Conservation (phyloP, 306 rosid genomes). For the Casuarina equisetifolia region DNA sequence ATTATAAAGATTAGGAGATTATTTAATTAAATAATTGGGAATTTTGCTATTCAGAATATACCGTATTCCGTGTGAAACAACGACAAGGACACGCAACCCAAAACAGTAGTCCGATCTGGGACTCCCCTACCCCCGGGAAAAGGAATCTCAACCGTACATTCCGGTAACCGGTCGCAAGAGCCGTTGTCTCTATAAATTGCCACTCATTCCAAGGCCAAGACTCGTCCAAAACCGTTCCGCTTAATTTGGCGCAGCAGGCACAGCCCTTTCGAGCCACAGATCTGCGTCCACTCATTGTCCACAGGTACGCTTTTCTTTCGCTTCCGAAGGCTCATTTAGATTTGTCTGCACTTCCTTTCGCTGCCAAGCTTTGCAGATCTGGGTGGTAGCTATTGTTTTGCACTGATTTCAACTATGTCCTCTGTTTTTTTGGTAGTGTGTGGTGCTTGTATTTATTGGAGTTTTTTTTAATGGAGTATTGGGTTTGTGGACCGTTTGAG, state of each 20-base stretch:
- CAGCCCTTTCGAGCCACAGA: neutral
- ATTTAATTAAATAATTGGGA: too few species aligned
- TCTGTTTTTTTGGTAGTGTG: too few species aligned
- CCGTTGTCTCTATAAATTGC: conserved; percentile 41
- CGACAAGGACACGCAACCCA: neutral
- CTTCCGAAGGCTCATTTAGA: neutral
- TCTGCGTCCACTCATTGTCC: neutral
- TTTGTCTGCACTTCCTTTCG: neutral
- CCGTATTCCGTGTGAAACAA: neutral
- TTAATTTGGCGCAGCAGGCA: neutral
- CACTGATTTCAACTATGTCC: neutral
- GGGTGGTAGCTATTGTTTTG: conserved; percentile 10
- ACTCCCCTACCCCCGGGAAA: neutral
- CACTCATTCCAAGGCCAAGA: neutral
- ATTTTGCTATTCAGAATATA: too few species aligned
- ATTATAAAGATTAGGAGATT: too few species aligned
- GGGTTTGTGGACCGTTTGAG: neutral
- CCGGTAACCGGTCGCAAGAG: conserved; percentile 47
- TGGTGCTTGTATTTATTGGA: neutral
- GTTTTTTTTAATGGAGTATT: conserved; percentile 5
- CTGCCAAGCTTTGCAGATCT: conserved; percentile 37
- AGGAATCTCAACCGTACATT: conserved; percentile 17
- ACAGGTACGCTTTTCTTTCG: conserved; percentile 22
- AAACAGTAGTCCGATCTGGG: neutral
- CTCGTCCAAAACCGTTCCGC: conserved; percentile 15